Evolutionary conservation across 1,284 basidiomycete species (phyloP).

Genomic region (Pterulicium gracile): DNA sequence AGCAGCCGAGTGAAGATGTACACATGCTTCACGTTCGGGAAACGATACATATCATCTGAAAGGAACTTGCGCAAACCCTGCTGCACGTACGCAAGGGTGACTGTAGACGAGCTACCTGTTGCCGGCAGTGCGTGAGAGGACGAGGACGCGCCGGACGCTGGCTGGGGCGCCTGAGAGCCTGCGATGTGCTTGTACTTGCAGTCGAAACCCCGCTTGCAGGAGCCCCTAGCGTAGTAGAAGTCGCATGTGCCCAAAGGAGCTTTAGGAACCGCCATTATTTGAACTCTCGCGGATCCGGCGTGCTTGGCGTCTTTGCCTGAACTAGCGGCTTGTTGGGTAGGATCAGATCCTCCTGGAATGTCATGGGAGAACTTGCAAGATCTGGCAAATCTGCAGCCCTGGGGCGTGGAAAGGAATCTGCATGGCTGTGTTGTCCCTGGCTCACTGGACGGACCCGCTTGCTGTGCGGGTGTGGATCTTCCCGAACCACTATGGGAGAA

Average conservation of each 20-base stretch:
- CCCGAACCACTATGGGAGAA: background rate
- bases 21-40: conserved; percentile 27
- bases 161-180: conserved; percentile 13
- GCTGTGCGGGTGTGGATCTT: too few species aligned
- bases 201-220: conserved; percentile 34
- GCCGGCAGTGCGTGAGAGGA: conserved; percentile 22
- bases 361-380: background rate
- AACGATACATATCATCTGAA: conserved; percentile 28
- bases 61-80: conserved; percentile 35
- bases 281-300: too few species aligned
- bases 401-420: background rate
- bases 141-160: too few species aligned
- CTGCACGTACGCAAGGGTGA: conserved; percentile 41
- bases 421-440: background rate
- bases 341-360: too few species aligned
- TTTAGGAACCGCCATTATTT: too few species aligned
- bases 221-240: conserved; percentile 41
- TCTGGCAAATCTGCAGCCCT: background rate
- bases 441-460: too few species aligned
- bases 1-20: conserved; percentile 40
- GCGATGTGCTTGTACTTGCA: conserved; percentile 35
- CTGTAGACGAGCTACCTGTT: conserved; percentile 5
- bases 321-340: too few species aligned
- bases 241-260: conserved; percentile 33
- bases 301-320: too few species aligned